Evolutionary conservation across 768 basidiomycete genomes (phyloP).

Genomic region (Dioszegia aurantiaca): DNA sequence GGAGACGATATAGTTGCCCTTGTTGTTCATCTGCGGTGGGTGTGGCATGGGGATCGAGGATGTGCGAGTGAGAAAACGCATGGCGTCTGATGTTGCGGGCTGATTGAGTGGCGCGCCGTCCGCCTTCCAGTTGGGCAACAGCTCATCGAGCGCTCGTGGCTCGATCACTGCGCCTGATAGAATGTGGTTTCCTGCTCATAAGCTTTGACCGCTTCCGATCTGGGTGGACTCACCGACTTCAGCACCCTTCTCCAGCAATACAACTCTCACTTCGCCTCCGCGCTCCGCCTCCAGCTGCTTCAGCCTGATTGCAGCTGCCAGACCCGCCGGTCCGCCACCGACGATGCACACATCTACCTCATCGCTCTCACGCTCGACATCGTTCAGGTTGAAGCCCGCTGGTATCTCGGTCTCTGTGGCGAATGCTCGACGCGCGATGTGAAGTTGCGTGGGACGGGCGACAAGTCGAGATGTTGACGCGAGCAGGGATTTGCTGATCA

Average conservation of each 20-base stretch:
- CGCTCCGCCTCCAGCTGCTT: constrained; percentile 84
- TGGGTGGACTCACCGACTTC: constrained; percentile 71
- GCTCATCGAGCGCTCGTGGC: constrained; percentile 82
- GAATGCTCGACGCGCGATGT: constrained; percentile 19
- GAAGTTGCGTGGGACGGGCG: background rate
- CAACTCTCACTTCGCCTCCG: constrained; percentile 76
- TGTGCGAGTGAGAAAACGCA: constrained; percentile 77
- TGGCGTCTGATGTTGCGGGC: constrained; percentile 70
- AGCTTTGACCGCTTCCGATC: constrained; percentile 3
- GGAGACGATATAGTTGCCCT: constrained; percentile 88
- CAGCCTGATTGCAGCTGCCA: constrained; percentile 90
- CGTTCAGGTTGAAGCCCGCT: constrained; percentile 56
- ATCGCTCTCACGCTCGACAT: constrained; percentile 79
- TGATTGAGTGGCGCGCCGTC: constrained; percentile 75
- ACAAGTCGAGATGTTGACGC: constrained; percentile 4
- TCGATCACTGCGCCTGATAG: constrained; percentile 95
- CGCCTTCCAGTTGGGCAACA: constrained; percentile 78
- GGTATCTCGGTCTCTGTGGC: constrained; percentile 27
- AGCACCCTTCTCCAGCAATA: constrained; percentile 89
- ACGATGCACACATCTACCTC: constrained; percentile 97
- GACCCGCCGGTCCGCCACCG: constrained; percentile 89
- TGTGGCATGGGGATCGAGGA: constrained; percentile 79
- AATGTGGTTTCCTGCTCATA: constrained; percentile 74
- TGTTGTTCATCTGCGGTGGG: constrained; percentile 94
- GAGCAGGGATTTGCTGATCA: constrained; percentile 11